Conservation (phyloP, 2,329 filamentous ascomycete species). For the Aspergillus pseudoviridinutans region DNA sequence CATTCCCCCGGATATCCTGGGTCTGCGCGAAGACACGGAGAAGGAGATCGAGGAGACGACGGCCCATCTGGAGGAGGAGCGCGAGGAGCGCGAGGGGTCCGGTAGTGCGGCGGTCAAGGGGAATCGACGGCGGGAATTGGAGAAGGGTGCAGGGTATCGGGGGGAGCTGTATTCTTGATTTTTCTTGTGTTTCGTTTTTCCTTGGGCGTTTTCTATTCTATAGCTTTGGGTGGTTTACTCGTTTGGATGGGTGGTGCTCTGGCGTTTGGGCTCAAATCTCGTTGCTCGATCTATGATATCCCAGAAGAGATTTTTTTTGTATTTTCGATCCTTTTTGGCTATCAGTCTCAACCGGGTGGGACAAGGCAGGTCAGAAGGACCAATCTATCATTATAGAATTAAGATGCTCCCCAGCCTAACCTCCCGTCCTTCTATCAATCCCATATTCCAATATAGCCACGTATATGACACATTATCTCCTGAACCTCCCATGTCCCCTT, state of each 20-base stretch:
- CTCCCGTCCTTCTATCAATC: neutral
- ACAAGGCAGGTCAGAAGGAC: neutral
- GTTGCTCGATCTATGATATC: neutral
- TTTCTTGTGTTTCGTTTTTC: conserved; percentile 1
- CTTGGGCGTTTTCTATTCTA: conserved; percentile 2
- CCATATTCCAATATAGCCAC: neutral
- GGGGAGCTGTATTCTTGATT: conserved; percentile 36
- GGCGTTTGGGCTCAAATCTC: neutral
- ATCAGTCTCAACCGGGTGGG: too few relatives aligned
- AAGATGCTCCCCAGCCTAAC: neutral
- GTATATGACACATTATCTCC: neutral
- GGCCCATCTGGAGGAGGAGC: conserved; percentile 34
- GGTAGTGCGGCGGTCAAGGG: conserved; percentile 18
- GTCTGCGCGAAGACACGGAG: conserved; percentile 47
- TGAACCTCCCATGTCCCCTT: neutral
- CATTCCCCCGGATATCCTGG: conserved; percentile 72
- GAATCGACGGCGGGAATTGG: conserved; percentile 32
- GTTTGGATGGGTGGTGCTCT: neutral
- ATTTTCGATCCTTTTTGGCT: neutral
- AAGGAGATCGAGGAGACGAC: conserved; percentile 44
- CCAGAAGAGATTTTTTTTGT: neutral
- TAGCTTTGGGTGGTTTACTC: neutral
- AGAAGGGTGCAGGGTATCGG: conserved; percentile 29
- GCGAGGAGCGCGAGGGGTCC: conserved; percentile 36
- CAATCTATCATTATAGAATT: neutral